Evolutionary conservation across 192 early-diverging fungal genomes (phyloP), one percentile per base, ranked within the genome.

Genomic region (Coemansia sp.): DNA sequence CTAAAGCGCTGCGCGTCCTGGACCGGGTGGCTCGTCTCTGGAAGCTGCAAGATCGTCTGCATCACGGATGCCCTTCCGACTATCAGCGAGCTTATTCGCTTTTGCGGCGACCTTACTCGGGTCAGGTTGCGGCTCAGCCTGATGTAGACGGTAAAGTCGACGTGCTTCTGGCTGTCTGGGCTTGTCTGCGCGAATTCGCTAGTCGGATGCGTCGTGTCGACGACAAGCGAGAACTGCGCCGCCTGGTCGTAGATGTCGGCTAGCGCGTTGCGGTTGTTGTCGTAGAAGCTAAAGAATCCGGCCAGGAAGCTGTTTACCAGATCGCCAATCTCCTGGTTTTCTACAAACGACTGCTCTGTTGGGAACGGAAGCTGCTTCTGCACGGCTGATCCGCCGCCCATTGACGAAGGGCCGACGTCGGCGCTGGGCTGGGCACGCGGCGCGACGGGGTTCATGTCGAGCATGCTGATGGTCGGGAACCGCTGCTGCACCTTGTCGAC

Each of bases 381-480:
- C 22, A 16, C 39, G 14, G 53, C 32, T 0, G 14, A 36, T 9
- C 16, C 42, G 54, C 27, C 51, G 23, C 24, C 14, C 2, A 27
- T 34, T 25, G 22, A 28, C 6, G 35, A 19, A 23, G 61, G 8
- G 25, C 52, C 27, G 25, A 13, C 8, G 36, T 14, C 9, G 9
- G 48, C 45, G 3, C 61, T 65, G 28, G 70, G 63, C 22, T 69
- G 67, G 4, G 67, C 66, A 20, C 58, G 62, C 32, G 75, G 75
- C 27, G 56, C 36, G n/a, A 78, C 69, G 3, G 70, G 67, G 48
- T 65, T 72, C 67, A 68, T 69, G 52, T 78, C 75, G 14, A 78
- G 75, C 70, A 72, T 72, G 56, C 62, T 69, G 55, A 78, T 57
- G 0, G 75, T 78, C 16, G 75, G 75, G 45, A 78, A 78, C 35